These are phyloP conservation scores for Yamadazyma buinensis DNA, from an alignment of 1,139 yeast genomes.

Conservation along the genomic window DNA sequence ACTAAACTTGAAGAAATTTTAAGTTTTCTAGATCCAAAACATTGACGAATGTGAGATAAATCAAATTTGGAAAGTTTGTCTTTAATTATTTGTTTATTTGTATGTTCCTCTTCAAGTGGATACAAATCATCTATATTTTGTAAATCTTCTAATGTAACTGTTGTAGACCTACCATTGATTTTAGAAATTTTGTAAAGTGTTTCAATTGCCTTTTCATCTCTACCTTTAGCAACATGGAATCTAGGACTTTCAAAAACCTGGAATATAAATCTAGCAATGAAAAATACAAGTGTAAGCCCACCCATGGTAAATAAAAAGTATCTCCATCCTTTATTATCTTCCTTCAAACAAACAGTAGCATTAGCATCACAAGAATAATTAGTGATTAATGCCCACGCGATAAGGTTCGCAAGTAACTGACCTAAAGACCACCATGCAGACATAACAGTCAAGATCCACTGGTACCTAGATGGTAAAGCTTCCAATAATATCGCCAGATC, in stretches of 20 bases:
- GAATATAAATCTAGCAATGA: constrained; percentile 31
- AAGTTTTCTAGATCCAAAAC: constrained; percentile 32
- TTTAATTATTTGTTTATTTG: constrained; percentile 13
- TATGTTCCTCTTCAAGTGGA: constrained; percentile 8
- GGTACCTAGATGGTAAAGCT: constrained; percentile 34
- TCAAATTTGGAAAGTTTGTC: constrained; percentile 27
- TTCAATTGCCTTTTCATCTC: constrained; percentile 33
- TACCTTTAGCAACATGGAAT: constrained; percentile 37
- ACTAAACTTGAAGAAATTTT: constrained; percentile 33
- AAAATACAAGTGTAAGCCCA: constrained; percentile 37
- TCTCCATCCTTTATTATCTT: constrained; percentile 43
- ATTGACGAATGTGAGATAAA: constrained; percentile 29
- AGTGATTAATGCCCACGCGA: constrained; percentile 40
- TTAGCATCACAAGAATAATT: constrained; percentile 33
- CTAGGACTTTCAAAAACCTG: constrained; percentile 38
- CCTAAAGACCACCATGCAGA: constrained; percentile 45
- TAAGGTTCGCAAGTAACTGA: constrained; percentile 34
- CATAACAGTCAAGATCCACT: constrained; percentile 42
- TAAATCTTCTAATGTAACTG: constrained; percentile 31
- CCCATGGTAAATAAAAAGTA: constrained; percentile 40
- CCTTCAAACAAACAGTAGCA: constrained; percentile 22
- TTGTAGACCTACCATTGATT: constrained; percentile 23
- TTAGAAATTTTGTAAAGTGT: constrained; percentile 35
- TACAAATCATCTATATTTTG: constrained; percentile 22
- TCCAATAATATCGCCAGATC: constrained; percentile 44